phyloP scores from a whole-genome alignment of 2,329 filamentous ascomycete species.

The Podosphaera aphanis region DNA sequence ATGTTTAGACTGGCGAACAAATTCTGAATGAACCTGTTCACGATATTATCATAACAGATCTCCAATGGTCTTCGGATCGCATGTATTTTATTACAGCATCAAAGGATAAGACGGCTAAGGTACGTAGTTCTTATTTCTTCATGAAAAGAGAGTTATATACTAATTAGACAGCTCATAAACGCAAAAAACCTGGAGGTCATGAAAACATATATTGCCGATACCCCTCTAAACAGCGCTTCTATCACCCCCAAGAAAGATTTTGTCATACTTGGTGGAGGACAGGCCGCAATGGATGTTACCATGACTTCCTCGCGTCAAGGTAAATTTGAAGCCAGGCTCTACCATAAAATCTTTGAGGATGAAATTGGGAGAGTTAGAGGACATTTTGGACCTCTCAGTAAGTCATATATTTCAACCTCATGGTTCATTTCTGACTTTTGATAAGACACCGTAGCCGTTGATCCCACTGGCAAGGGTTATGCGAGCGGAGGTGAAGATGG shows the following conservation, averaged over 20 bases:
- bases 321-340: constrained; percentile 98
- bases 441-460: constrained; percentile 63
- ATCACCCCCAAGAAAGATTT: constrained; percentile 94
- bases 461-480: constrained; percentile 79
- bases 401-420: constrained; percentile 17
- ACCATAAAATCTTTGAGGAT: constrained; percentile 98
- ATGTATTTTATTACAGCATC: constrained; percentile 97
- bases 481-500: constrained; percentile 93
- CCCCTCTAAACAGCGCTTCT: constrained; percentile 82
- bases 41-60: constrained; percentile 59
- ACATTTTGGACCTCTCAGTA: constrained; percentile 67
- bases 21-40: constrained; percentile 64
- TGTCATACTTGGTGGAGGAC: constrained; percentile 91
- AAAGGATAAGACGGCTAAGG: constrained; percentile 94
- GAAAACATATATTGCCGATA: constrained; percentile 82
- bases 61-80: constrained; percentile 83
- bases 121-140: constrained; percentile 19
- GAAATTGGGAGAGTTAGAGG: constrained; percentile 93
- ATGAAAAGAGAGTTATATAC: constrained; percentile 4
- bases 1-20: constrained; percentile 46
- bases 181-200: constrained; percentile 70
- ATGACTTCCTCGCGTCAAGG: constrained; percentile 74
- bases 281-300: constrained; percentile 97
- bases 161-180: constrained; percentile 41
- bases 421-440: constrained; percentile 1